These are phyloP conservation scores for Fusarium sp. DNA, from an alignment of 2,329 filamentous ascomycete genomes.

Conservation along the genomic window DNA sequence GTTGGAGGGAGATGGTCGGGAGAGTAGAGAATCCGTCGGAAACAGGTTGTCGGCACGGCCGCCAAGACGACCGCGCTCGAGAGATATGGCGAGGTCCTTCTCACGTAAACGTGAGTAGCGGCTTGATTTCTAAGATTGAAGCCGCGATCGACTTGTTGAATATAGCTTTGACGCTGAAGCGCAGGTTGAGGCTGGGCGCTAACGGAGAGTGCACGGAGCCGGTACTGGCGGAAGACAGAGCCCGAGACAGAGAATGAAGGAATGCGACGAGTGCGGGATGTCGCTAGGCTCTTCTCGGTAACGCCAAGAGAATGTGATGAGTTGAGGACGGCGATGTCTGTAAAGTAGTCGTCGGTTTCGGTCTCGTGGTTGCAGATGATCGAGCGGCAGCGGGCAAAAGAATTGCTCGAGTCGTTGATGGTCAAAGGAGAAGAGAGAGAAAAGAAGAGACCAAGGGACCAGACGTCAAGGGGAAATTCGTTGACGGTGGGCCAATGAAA, in stretches of 20 bases:
- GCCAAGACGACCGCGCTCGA: slow-evolving; percentile 60
- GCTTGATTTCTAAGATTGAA: slow-evolving; percentile 7
- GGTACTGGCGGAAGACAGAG: slow-evolving; percentile 34
- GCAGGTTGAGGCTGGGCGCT: slow-evolving; percentile 18
- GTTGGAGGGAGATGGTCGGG: slow-evolving; percentile 44
- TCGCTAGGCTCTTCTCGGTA: slow-evolving; percentile 27
- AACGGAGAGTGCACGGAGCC: slow-evolving; percentile 30
- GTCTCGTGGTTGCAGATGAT: slow-evolving; percentile 23
- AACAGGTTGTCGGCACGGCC: slow-evolving; percentile 57
- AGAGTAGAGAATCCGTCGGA: slow-evolving; percentile 64
- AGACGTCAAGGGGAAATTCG: slow-evolving; percentile 35
- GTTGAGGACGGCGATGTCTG: neutral
- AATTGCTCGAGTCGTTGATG: slow-evolving; percentile 43
- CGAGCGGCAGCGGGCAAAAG: slow-evolving; percentile 33
- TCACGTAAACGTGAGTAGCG: slow-evolving; percentile 44
- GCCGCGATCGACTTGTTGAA: slow-evolving; percentile 15
- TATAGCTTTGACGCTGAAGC: slow-evolving; percentile 14
- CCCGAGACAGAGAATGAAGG: slow-evolving; percentile 33
- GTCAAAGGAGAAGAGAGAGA: slow-evolving; percentile 39
- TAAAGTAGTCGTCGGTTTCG: slow-evolving; percentile 9
- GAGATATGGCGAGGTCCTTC: slow-evolving; percentile 45
- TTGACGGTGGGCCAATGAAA: slow-evolving; percentile 38
- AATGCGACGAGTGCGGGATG: slow-evolving; percentile 33
- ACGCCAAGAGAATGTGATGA: slow-evolving; percentile 8
- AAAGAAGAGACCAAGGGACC: slow-evolving; percentile 40